Evolutionary conservation across 805 yeast species (phyloP), one percentile per base, ranked within the genome.

Genomic region (Kluyveromyces aestuarii): DNA sequence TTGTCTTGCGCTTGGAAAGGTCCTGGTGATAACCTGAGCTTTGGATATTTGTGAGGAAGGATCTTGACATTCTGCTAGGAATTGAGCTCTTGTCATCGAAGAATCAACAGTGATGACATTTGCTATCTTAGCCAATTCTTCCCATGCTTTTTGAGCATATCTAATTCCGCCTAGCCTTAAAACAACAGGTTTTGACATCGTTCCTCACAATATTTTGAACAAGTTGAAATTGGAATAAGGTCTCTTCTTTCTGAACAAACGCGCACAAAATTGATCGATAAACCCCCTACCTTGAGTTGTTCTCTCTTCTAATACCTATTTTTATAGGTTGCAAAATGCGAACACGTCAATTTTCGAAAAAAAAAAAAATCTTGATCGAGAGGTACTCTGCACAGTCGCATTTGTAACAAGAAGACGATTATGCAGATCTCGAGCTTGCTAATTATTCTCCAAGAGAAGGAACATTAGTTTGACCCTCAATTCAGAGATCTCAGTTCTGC

Each of bases 61-160:
- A 49, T 70, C 71, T 18, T 61, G 50, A 47, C 62, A 45, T 25
- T 53, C 52, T 33, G 50, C 49, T 27, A 71, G 46, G 47, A 72
- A 72, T 43, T 64, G 57, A 10, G 60, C 65, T 43, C 75, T 63
- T n/a, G 69, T 58, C 44, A 65, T 66, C 3, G 67, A 59, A 2
- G 75, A 70, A n/a, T 62, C 67, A 13, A 72, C 52, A 35, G 72
- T 68, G 18, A 81, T 59, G n/a, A 82, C 71, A 42, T 78, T 73
- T 5, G 73, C 76, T 6, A 74, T 58, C 40, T 73, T 58, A 10
- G 62, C 56, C 17, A 86, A 66, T 25, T 74, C 69, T n/a, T 71
- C 68, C 91, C 93, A 87, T 40, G 82, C 84, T 33, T 75, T 69
- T 37, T 75, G 76, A 41, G 88, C 90, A 60, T 70, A 82, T 46